phyloP scores from a whole-genome alignment of 2,329 filamentous ascomycete species.

The Pseudofabraea citricarpa region DNA sequence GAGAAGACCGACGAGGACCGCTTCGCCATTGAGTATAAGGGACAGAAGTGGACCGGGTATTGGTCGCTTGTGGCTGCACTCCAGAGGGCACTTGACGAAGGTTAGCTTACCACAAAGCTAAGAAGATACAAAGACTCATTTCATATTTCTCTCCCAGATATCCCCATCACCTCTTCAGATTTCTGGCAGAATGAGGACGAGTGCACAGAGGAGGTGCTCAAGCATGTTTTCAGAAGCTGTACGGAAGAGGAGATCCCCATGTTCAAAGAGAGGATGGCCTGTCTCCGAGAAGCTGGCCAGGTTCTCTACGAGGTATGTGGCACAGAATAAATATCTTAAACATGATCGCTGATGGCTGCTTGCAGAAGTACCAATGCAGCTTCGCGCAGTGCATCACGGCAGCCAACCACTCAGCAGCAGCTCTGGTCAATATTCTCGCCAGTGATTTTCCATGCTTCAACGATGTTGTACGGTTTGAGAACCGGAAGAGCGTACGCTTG shows the following conservation, averaged over 20 bases:
- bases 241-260: constrained; percentile 86
- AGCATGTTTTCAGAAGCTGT: constrained; percentile 77
- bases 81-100: constrained; percentile 84
- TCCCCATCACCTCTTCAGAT: constrained; percentile 81
- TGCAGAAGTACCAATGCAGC: constrained; percentile 69
- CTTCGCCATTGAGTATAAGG: constrained; percentile 79
- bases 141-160: constrained; percentile 44
- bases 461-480: constrained; percentile 73
- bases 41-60: constrained; percentile 85
- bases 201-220: constrained; percentile 69
- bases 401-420: constrained; percentile 74
- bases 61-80: constrained; percentile 88
- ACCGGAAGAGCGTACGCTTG: constrained; percentile 67
- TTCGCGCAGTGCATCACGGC: constrained; percentile 69
- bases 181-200: constrained; percentile 79
- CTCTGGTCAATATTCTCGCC: constrained; percentile 80
- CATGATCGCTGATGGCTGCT: constrained; percentile 4
- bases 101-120: constrained; percentile 34
- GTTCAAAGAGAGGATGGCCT: constrained; percentile 69
- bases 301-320: constrained; percentile 68
- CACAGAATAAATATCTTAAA: background rate
- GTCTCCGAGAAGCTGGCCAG: constrained; percentile 76
- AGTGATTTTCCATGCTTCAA: constrained; percentile 80
- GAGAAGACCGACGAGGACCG: constrained; percentile 59
- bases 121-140: constrained; percentile 11